Base-by-base conservation (phyloP, 2,329 filamentous ascomycete genomes). In the Aspergillus vadensis region DNA sequence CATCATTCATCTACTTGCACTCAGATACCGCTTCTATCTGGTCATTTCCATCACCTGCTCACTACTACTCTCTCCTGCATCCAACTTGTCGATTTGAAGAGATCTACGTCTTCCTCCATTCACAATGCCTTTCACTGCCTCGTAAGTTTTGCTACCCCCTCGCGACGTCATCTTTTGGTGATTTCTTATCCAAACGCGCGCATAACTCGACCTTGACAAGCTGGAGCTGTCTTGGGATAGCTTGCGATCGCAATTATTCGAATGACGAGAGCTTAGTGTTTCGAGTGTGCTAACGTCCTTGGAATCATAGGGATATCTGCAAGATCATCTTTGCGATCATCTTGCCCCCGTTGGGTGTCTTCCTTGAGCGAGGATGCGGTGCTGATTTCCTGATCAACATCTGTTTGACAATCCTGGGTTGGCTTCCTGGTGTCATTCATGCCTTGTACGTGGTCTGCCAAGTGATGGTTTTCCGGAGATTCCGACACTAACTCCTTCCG, bases 301-400 rank as follows among this genome's bases (percentile, higher is more conserved):
- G 30, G 8, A 15, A 32, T 10, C 43, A 38, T 70, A 90, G 88
- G 76, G 88, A 91, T 76, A 87, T 91, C 80, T 88, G 87, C 86
- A 91, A 91, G 82, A 89, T 91, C 83, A 85, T 96, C 80, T 85
- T 96, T 81, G 92, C 92, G 83, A 83, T 97, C 83, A 82, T 97
- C 81, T 87, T 97, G 67, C 92, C 92, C 59, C 92, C 92, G 76
- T 81, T 97, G 58, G 92, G 92, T 82, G 92, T 97, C 77, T 95
- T 96, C 86, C 90, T 97, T 69, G 92, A 97, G 88, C 88, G 90
- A 70, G 92, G 92, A 72, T 96, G 92, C 81, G 89, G 89, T 75
- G 87, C 88, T 68, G 91, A 96, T 76, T 83, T 97, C 73, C 83
- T 94, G 79, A 96, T 97, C 86, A 96, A 96, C 88, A 91, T 96